Evolutionary conservation across 1,284 basidiomycete genomes (phyloP).

Genomic region (Inonotus hispidus): DNA sequence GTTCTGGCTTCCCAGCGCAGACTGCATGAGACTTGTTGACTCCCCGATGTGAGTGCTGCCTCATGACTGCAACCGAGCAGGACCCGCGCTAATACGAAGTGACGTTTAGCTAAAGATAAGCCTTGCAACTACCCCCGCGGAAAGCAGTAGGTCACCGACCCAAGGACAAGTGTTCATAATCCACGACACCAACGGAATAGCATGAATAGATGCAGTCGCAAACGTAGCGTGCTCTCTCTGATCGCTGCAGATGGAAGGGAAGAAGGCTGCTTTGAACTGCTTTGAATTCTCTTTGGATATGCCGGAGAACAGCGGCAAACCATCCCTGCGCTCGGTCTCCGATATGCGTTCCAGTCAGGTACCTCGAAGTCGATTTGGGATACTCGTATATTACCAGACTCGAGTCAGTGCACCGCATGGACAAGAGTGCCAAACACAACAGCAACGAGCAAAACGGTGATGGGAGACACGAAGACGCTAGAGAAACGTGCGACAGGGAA

Average conservation of each 20-base stretch:
- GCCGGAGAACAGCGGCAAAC: neutral
- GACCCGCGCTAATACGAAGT: neutral
- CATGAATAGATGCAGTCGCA: too few relatives aligned
- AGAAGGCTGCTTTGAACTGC: neutral
- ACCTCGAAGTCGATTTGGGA: neutral
- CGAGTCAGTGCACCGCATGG: neutral
- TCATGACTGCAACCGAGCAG: neutral
- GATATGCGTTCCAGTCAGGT: neutral
- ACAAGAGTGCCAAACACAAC: slow-evolving; percentile 48
- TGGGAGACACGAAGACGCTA: slow-evolving; percentile 38
- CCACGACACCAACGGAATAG: neutral
- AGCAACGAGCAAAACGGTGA: slow-evolving; percentile 40
- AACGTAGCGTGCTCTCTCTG: neutral
- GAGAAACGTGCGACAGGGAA: slow-evolving; percentile 52
- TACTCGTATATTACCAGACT: neutral
- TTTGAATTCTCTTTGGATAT: neutral
- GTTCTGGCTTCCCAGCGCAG: neutral
- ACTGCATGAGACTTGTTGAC: too few relatives aligned
- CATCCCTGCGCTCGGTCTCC: neutral
- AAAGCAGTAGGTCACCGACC: neutral
- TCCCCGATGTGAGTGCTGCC: neutral
- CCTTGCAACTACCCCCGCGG: neutral
- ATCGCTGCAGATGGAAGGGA: neutral
- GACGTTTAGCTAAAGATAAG: neutral
- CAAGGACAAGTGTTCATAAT: neutral